Evolutionary conservation across 2,329 filamentous ascomycete species (phyloP), one percentile per base, ranked within the genome.

Genomic region (Botrytis aclada): DNA sequence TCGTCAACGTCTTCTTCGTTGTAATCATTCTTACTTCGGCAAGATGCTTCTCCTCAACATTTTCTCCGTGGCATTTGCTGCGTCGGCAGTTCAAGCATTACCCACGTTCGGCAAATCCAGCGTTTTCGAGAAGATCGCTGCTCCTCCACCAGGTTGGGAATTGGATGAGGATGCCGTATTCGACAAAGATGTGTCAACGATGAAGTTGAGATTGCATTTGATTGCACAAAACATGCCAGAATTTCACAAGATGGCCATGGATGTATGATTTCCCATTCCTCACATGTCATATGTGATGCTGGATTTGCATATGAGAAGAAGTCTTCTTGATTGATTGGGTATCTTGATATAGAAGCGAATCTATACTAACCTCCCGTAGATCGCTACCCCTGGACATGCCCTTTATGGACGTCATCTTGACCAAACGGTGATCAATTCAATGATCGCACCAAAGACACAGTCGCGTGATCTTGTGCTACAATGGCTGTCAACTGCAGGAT

Each of bases 401-500:
- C 84, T 86, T 43, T 89, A 89, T 75, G 87, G 88, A 71, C 81
- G 85, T 72, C 86, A 89, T 78, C 81, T 89, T 69, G 84, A 82
- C 43, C 82, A 83, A 12, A 80, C 84, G 22, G 84, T 88, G 70
- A 86, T 90, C 43, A 82, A 87, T 67, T 82, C 85, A 62, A 83
- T 90, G 61, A 82, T 90, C 69, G 83, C 83, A 74, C 88, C 88
- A 3, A 82, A 84, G 10, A 82, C 87, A 7, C 83, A 89, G 77
- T 86, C 87, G 0, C 80, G 84, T 22, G 80, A 85, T 47, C 82
- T 87, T n/a, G 86, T 90, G n/a, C 83, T 86, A 72, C 83, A 86
- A 71, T 90, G 88, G 88, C 82, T 90, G 14, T 80, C 81, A 83
- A 86, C 75, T 83, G 87, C 79, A 85, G 84, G 73, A 82, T 88